Percentiles rank a stretch among this genome's conserved stretches.
Conservation (phyloP, 2,329 filamentous ascomycete genomes). For the Teratosphaeria viscida region DNA sequence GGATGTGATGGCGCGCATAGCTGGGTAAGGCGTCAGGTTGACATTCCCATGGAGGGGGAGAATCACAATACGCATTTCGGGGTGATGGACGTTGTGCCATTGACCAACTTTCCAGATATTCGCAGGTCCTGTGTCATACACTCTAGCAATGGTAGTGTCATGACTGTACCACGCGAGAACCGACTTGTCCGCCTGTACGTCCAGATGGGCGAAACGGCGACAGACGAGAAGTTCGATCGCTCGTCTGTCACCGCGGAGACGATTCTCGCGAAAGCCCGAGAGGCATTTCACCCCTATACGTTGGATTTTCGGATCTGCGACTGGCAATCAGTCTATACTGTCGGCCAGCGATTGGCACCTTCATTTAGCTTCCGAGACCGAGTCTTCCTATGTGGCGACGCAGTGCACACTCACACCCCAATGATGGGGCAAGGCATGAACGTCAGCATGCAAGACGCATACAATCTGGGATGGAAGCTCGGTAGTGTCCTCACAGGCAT, state of each 20-base stretch:
- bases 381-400: slow-evolving; percentile 24
- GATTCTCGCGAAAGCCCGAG: slow-evolving; percentile 50
- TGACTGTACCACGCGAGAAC: slow-evolving; percentile 61
- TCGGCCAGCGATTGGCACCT: slow-evolving; percentile 53
- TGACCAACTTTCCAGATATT: slow-evolving; percentile 48
- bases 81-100: slow-evolving; percentile 19
- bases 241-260: slow-evolving; percentile 53
- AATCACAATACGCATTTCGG: slow-evolving; percentile 21
- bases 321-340: slow-evolving; percentile 55
- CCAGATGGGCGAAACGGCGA: slow-evolving; percentile 25
- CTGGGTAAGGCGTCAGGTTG: slow-evolving; percentile 47
- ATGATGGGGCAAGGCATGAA: slow-evolving; percentile 53
- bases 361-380: slow-evolving; percentile 46
- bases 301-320: slow-evolving; percentile 10
- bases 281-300: slow-evolving; percentile 54
- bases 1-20: slow-evolving; percentile 67
- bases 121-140: slow-evolving; percentile 71
- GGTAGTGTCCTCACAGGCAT: slow-evolving; percentile 28
- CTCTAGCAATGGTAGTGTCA: slow-evolving; percentile 56
- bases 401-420: slow-evolving; percentile 27
- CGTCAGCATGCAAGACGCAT: slow-evolving; percentile 55
- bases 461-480: slow-evolving; percentile 34
- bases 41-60: slow-evolving; percentile 18
- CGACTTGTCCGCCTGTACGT: slow-evolving; percentile 17
- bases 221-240: slow-evolving; percentile 47